These are phyloP conservation scores for Blastobotrys ciferrii DNA, from an alignment of 1,139 yeast genomes.

Conservation along the genomic window DNA sequence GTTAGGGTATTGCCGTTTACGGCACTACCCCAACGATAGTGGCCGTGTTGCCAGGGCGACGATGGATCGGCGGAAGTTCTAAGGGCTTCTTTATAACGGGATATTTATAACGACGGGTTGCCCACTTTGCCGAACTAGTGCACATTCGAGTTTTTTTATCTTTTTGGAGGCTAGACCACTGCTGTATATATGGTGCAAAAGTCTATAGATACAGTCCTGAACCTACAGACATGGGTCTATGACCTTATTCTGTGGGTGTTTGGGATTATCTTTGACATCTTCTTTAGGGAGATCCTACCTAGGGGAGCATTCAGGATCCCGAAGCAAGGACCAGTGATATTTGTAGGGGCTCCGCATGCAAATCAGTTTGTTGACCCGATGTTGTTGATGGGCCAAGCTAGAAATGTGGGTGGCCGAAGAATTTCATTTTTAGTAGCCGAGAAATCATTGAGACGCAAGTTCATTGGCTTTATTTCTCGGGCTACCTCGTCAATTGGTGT, in stretches of 20 bases:
- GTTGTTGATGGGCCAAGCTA: slow-evolving; percentile 77
- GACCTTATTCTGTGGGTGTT: slow-evolving; percentile 40
- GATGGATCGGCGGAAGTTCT: neutral
- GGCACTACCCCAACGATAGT: neutral
- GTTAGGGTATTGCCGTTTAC: neutral
- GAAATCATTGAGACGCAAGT: slow-evolving; percentile 61
- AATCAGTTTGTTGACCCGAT: slow-evolving; percentile 95
- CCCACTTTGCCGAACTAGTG: neutral
- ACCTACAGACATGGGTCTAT: slow-evolving; percentile 29
- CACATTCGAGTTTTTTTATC: neutral
- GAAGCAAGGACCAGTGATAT: slow-evolving; percentile 77
- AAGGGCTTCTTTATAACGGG: neutral
- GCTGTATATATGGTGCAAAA: slow-evolving; percentile 1
- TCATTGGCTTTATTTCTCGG: slow-evolving; percentile 74
- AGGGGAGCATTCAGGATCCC: slow-evolving; percentile 92
- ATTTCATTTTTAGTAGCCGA: slow-evolving; percentile 87
- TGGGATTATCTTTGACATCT: slow-evolving; percentile 49
- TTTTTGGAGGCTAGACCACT: neutral
- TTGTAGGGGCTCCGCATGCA: slow-evolving; percentile 97
- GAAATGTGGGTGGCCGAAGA: slow-evolving; percentile 66
- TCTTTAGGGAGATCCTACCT: slow-evolving; percentile 86
- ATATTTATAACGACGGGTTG: neutral
- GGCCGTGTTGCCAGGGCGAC: slow-evolving; percentile 2
- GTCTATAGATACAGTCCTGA: slow-evolving; percentile 16
- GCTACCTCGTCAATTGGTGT: slow-evolving; percentile 86